Evolutionary conservation across 257 asterid species (phyloP).

Genomic region (Linaria vulgaris): DNA sequence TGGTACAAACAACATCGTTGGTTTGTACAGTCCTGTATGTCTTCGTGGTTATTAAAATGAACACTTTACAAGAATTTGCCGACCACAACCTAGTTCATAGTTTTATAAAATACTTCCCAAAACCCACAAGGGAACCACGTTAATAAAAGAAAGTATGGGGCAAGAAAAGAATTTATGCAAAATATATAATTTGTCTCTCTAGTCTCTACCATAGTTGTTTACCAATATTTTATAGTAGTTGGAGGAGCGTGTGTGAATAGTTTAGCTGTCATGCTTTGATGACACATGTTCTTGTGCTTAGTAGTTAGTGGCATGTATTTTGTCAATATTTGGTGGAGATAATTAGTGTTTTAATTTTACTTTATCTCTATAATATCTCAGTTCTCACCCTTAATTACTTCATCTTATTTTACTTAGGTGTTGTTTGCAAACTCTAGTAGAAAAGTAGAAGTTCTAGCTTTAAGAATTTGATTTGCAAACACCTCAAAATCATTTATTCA

Average conservation of each 20-base stretch:
- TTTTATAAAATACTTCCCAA: not conserved
- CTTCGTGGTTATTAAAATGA: not conserved
- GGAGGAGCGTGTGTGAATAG: not conserved
- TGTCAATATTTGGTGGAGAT: conserved; percentile 10
- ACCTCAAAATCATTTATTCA: too few species aligned
- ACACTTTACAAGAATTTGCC: not conserved
- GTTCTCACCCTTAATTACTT: too few species aligned
- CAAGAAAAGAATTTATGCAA: conserved; percentile 16
- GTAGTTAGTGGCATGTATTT: not conserved
- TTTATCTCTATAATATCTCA: too few species aligned
- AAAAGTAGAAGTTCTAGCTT: too few species aligned
- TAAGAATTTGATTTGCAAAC: too few species aligned
- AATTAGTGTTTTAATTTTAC: not conserved
- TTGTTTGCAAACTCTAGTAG: too few species aligned
- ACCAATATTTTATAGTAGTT: conserved; percentile 3
- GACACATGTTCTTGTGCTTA: conserved; percentile 19
- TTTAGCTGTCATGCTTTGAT: conserved; percentile 20
- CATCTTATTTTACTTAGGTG: too few species aligned
- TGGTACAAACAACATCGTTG: too few species aligned
- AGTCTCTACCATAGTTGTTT: conserved; percentile 24
- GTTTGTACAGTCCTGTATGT: too few species aligned
- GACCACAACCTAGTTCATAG: too few species aligned
- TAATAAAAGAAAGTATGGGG: conserved; percentile 11
- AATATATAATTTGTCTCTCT: conserved; percentile 28
- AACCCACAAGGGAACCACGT: not conserved